Percentiles rank a stretch among this genome's conserved stretches.
phyloP scores from a whole-genome alignment of 2,329 filamentous ascomycete species.

The Endothia cerciana region DNA sequence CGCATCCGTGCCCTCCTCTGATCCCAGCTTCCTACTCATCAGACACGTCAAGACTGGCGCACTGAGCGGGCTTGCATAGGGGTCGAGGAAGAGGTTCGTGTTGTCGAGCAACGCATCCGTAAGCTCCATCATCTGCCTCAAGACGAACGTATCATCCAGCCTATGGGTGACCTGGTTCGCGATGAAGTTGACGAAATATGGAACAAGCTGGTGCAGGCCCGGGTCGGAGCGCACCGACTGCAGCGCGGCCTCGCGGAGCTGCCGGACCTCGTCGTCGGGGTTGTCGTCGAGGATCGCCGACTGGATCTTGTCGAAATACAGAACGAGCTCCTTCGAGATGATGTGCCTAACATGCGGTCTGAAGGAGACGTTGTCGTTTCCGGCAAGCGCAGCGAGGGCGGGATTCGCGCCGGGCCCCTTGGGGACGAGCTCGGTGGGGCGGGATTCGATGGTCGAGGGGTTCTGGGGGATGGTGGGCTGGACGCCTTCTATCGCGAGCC shows the following conservation, averaged over 20 bases:
- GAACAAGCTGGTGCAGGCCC: conserved; percentile 90
- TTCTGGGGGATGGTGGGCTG: conserved; percentile 97
- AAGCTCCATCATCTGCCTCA: conserved; percentile 91
- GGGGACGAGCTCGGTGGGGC: conserved; percentile 81
- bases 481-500: conserved; percentile 96
- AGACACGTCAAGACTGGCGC: conserved; percentile 91
- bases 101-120: conserved; percentile 85
- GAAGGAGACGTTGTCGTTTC: conserved; percentile 80
- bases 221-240: conserved; percentile 87
- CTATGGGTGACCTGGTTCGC: conserved; percentile 95
- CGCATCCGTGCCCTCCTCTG: conserved; percentile 54
- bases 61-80: conserved; percentile 68
- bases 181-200: conserved; percentile 96
- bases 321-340: conserved; percentile 90
- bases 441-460: conserved; percentile 81
- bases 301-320: conserved; percentile 97
- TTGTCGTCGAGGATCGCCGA: conserved; percentile 85
- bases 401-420: conserved; percentile 90
- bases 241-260: conserved; percentile 80
- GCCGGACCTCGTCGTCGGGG: conserved; percentile 73
- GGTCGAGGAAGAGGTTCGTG: conserved; percentile 72
- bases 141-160: conserved; percentile 84
- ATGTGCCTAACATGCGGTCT: conserved; percentile 95
- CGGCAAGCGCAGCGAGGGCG: conserved; percentile 79
- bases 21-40: conserved; percentile 78